Evolutionary conservation across 2,329 filamentous ascomycete genomes (phyloP).

Genomic region (Sporothrix variecibatus): DNA sequence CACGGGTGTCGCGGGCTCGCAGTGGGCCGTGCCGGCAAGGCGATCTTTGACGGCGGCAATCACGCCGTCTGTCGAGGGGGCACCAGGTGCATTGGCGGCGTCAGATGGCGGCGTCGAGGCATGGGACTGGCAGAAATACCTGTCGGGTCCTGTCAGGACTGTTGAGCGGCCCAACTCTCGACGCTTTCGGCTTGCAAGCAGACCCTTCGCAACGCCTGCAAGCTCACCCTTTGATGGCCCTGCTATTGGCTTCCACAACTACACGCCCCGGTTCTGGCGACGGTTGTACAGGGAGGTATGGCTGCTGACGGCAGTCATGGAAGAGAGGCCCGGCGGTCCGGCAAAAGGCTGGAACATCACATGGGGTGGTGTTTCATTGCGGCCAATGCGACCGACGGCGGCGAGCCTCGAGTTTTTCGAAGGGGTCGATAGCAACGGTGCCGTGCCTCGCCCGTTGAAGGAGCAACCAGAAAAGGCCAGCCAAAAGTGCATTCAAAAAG

Average conservation of each 20-base stretch:
- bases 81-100: background rate
- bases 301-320: constrained; percentile 48
- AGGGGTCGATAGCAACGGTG: constrained; percentile 43
- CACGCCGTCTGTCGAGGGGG: background rate
- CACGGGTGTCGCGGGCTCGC: constrained; percentile 42
- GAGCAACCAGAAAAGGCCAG: background rate
- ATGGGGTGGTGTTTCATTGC: constrained; percentile 48
- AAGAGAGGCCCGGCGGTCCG: constrained; percentile 34
- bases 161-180: constrained; percentile 44
- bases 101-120: background rate
- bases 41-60: constrained; percentile 37
- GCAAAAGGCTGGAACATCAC: constrained; percentile 39
- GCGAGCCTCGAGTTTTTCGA: constrained; percentile 51
- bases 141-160: constrained; percentile 41
- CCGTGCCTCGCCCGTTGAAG: background rate
- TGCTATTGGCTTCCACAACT: constrained; percentile 39
- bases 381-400: constrained; percentile 37
- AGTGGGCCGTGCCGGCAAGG: constrained; percentile 44
- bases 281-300: constrained; percentile 52
- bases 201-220: constrained; percentile 24
- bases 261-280: constrained; percentile 47
- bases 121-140: constrained; percentile 50
- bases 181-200: constrained; percentile 33
- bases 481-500: background rate
- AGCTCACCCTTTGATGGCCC: constrained; percentile 35